Percentiles rank a stretch among this genome's conserved stretches.
Conservation (phyloP, 345 rosid genomes). For the Hibiscus syriacus region DNA sequence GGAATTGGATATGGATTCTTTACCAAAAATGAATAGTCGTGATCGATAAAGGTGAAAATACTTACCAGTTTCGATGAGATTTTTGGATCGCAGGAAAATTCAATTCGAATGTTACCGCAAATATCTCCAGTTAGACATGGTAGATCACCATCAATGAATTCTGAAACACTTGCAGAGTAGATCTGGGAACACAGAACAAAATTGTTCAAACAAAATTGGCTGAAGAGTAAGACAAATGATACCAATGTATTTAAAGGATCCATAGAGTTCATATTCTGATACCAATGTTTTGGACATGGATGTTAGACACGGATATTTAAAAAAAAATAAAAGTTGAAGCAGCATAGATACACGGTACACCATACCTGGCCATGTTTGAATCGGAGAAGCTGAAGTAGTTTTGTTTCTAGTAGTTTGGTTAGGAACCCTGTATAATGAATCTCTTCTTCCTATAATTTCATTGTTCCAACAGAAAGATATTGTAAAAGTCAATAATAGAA, state of each 20-base stretch:
- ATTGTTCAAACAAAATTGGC: slow-evolving; percentile 4
- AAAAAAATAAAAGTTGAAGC: neutral
- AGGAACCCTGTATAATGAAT: slow-evolving; percentile 59
- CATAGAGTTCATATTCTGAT: neutral
- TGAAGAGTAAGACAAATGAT: slow-evolving; percentile 3
- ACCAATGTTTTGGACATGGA: neutral
- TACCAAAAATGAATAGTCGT: neutral
- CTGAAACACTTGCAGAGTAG: slow-evolving; percentile 79
- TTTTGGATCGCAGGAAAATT: slow-evolving; percentile 86
- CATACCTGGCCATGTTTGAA: slow-evolving; percentile 87
- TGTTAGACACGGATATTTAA: neutral
- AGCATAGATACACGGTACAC: neutral
- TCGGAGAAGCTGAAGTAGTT: slow-evolving; percentile 77
- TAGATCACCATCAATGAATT: slow-evolving; percentile 70
- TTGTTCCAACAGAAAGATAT: slow-evolving; percentile 10
- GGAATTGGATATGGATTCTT: neutral
- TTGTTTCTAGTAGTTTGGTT: slow-evolving; percentile 82
- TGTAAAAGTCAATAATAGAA: neutral
- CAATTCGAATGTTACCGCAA: slow-evolving; percentile 68
- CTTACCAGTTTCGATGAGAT: slow-evolving; percentile 65
- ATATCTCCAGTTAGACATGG: slow-evolving; percentile 78
- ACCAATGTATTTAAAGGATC: neutral
- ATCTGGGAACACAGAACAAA: slow-evolving; percentile 35
- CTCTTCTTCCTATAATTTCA: slow-evolving; percentile 63
- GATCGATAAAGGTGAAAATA: neutral